A percentile compares a stretch with the other conserved stretches of the same genome.
These are phyloP conservation scores for Spirogloea muscicola DNA, from an alignment of 139 green algal genomes.

Conservation along the genomic window DNA sequence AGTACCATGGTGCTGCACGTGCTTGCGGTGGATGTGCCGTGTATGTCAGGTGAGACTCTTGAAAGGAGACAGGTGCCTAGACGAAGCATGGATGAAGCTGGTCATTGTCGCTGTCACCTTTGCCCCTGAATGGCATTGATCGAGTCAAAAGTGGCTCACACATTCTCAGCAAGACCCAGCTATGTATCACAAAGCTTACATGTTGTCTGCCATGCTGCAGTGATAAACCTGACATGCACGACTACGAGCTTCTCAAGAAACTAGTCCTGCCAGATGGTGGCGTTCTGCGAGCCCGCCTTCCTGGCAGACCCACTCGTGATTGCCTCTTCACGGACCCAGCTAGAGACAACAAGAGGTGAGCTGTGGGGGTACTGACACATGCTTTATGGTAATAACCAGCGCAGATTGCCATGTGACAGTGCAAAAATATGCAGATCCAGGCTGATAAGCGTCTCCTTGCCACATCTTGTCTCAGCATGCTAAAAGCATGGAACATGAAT, in stretches of 20 bases:
- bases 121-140: slow-evolving; percentile 50
- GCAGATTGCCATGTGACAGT: not conserved
- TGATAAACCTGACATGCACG: slow-evolving; percentile 57
- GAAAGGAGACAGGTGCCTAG: not conserved
- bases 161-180: not conserved
- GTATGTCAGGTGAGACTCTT: slow-evolving; percentile 20
- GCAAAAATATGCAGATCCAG: not conserved
- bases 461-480: slow-evolving; percentile 12
- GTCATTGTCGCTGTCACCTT: not conserved
- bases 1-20: slow-evolving; percentile 53
- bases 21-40: slow-evolving; percentile 59
- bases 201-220: not conserved
- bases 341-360: slow-evolving; percentile 56
- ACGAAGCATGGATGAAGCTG: not conserved
- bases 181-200: not conserved
- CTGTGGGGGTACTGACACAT: not conserved
- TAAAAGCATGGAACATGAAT: slow-evolving; percentile 37
- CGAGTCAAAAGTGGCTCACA: not conserved
- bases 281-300: slow-evolving; percentile 60
- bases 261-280: slow-evolving; percentile 73
- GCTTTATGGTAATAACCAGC: not conserved
- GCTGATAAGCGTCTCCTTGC: not conserved
- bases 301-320: slow-evolving; percentile 78
- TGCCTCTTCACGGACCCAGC: slow-evolving; percentile 79
- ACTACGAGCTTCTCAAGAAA: slow-evolving; percentile 66